phyloP scores from a whole-genome alignment of 805 yeast species.

The Pichia kluyveri region DNA sequence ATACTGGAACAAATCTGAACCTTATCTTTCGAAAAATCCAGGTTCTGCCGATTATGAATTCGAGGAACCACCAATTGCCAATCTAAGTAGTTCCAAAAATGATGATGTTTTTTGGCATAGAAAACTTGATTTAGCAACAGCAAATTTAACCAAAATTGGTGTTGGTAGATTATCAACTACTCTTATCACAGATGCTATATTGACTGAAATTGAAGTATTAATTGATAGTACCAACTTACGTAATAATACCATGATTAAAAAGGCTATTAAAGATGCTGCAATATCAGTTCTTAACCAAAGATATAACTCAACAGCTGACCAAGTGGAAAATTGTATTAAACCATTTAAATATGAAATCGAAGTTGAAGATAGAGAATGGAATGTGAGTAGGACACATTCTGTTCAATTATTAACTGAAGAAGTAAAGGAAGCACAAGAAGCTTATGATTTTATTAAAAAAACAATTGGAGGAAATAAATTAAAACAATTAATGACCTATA shows the following conservation, averaged over 20 bases:
- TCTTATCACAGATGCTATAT: conserved; percentile 69
- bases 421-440: conserved; percentile 65
- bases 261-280: conserved; percentile 80
- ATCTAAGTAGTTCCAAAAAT: conserved; percentile 45
- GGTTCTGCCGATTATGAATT: conserved; percentile 8
- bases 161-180: conserved; percentile 86
- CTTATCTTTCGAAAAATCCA: conserved; percentile 13
- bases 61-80: conserved; percentile 44
- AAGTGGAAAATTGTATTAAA: conserved; percentile 95
- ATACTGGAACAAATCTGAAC: conserved; percentile 75
- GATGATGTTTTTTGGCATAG: conserved; percentile 83
- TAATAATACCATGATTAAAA: conserved; percentile 79
- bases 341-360: conserved; percentile 97
- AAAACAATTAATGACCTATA: conserved; percentile 70
- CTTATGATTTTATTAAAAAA: conserved; percentile 48
- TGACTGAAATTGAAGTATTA: conserved; percentile 68
- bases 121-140: conserved; percentile 75
- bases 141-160: conserved; percentile 83
- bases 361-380: conserved; percentile 94
- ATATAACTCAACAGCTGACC: conserved; percentile 91
- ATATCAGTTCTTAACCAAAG: conserved; percentile 65
- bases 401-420: conserved; percentile 72
- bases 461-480: conserved; percentile 80
- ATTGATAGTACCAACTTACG: conserved; percentile 66
- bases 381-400: conserved; percentile 68